Conservation (phyloP, 768 basidiomycete species). For the Albatrellus ellisii region DNA sequence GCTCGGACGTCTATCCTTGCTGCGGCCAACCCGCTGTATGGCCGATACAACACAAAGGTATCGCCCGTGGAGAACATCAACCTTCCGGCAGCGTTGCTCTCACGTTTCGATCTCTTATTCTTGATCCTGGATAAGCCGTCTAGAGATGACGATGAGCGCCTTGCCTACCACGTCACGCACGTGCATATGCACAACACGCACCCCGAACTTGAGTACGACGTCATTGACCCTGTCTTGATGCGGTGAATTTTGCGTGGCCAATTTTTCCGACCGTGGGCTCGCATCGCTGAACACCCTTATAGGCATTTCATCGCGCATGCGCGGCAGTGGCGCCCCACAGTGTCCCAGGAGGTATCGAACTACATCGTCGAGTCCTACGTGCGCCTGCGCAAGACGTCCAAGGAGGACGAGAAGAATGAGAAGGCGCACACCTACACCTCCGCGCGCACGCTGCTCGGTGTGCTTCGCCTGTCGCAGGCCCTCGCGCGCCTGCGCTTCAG, state of each 20-base stretch:
- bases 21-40: slow-evolving; percentile 95
- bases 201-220: slow-evolving; percentile 73
- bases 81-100: slow-evolving; percentile 89
- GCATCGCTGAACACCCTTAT: slow-evolving; percentile 7
- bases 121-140: slow-evolving; percentile 93
- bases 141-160: slow-evolving; percentile 88
- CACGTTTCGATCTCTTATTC: slow-evolving; percentile 94
- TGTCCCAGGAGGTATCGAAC: slow-evolving; percentile 76
- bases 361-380: slow-evolving; percentile 96
- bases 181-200: slow-evolving; percentile 96
- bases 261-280: neutral
- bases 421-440: slow-evolving; percentile 93
- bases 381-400: slow-evolving; percentile 82
- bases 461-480: slow-evolving; percentile 89
- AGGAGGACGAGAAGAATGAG: slow-evolving; percentile 80
- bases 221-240: slow-evolving; percentile 80
- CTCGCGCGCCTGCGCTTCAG: slow-evolving; percentile 85
- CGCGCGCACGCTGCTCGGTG: slow-evolving; percentile 87
- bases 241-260: slow-evolving; percentile 35
- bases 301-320: slow-evolving; percentile 95
- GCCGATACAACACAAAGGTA: slow-evolving; percentile 94
- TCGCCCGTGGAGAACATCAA: slow-evolving; percentile 99
- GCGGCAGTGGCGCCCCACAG: slow-evolving; percentile 78
- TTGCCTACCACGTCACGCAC: slow-evolving; percentile 94
- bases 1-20: slow-evolving; percentile 96